Conservation (phyloP, 805 yeast species). For the Priceomyces fermenticarens region DNA sequence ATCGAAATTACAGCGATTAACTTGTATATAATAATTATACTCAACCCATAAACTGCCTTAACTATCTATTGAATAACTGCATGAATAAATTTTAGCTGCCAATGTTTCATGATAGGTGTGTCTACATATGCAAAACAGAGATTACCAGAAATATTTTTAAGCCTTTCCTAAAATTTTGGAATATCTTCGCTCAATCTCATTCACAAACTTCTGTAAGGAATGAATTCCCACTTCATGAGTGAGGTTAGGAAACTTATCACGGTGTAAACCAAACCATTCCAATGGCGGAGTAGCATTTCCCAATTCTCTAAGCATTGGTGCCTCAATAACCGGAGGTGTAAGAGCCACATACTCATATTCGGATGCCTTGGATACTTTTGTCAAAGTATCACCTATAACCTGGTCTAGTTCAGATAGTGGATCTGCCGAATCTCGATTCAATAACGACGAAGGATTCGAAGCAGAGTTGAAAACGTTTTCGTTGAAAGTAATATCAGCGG, state of each 20-base stretch:
- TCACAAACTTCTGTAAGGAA: constrained; percentile 69
- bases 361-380: constrained; percentile 33
- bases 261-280: constrained; percentile 95
- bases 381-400: constrained; percentile 35
- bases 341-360: constrained; percentile 60
- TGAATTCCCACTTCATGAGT: constrained; percentile 80
- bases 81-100: constrained; percentile 1
- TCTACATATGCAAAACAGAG: too few species aligned
- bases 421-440: constrained; percentile 12
- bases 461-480: constrained; percentile 8
- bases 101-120: background rate
- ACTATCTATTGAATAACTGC: background rate
- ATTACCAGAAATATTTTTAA: constrained; percentile 9
- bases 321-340: constrained; percentile 76
- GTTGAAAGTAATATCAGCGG: constrained; percentile 10
- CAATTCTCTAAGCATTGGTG: constrained; percentile 85
- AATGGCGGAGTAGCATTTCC: constrained; percentile 98
- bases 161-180: constrained; percentile 48
- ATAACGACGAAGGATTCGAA: constrained; percentile 5
- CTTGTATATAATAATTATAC: too few species aligned
- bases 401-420: constrained; percentile 28
- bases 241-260: constrained; percentile 79
- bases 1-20: too few species aligned
- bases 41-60: too few species aligned
- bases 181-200: constrained; percentile 59